phyloP scores from a whole-genome alignment of 768 basidiomycete genomes.

The Termitomyces sp. region DNA sequence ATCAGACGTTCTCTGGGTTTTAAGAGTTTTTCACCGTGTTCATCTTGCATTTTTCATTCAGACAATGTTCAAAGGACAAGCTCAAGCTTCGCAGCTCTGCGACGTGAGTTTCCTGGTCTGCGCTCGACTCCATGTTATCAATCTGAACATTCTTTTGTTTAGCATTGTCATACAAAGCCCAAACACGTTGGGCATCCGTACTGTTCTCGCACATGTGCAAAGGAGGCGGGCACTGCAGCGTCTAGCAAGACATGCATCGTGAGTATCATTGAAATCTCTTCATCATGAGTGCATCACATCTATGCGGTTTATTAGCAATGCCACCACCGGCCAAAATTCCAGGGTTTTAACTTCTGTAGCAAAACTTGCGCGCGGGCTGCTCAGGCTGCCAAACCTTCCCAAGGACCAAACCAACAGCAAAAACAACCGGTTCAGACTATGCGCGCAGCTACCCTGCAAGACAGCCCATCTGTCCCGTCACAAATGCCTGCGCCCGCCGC shows the following conservation, averaged over 20 bases:
- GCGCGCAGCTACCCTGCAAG: constrained; percentile 4
- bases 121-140: neutral
- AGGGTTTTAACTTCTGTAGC: constrained; percentile 55
- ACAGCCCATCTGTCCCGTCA: constrained; percentile 17
- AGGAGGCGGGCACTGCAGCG: constrained; percentile 28
- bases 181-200: constrained; percentile 39
- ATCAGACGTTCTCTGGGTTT: neutral
- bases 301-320: constrained; percentile 34
- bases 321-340: constrained; percentile 54
- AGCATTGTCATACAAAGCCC: constrained; percentile 49
- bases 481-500: neutral
- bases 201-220: constrained; percentile 52
- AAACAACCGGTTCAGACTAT: neutral
- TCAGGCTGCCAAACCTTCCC: constrained; percentile 7
- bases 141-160: constrained; percentile 7
- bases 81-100: constrained; percentile 26
- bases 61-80: neutral
- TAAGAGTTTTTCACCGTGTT: neutral
- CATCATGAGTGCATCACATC: neutral
- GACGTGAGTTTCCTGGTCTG: constrained; percentile 24
- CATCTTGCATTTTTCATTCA: neutral
- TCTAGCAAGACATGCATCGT: constrained; percentile 32
- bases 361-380: constrained; percentile 43
- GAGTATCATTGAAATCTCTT: constrained; percentile 11
- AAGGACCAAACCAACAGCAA: neutral